phyloP scores from a whole-genome alignment of 768 basidiomycete species.

The Leucogyrophana mollusca region DNA sequence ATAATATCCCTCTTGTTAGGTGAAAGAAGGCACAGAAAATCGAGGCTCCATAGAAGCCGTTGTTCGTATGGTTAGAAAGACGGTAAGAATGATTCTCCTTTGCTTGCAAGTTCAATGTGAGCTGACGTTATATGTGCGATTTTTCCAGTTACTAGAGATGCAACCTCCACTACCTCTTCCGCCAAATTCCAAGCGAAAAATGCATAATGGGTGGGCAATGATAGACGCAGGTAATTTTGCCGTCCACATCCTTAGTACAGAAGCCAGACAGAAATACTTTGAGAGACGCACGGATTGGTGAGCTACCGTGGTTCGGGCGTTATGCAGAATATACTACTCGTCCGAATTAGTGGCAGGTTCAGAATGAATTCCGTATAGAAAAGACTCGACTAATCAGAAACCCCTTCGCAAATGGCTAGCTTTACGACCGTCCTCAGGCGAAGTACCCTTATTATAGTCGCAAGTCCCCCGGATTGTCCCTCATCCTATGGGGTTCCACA shows the following conservation, averaged over 20 bases:
- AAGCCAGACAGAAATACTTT: constrained; percentile 71
- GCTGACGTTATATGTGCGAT: constrained; percentile 1
- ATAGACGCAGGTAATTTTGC: constrained; percentile 80
- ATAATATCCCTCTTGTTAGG: constrained; percentile 37
- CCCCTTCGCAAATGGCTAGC: too few species aligned
- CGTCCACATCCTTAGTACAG: constrained; percentile 70
- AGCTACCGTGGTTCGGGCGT: neutral
- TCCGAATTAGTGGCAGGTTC: too few species aligned
- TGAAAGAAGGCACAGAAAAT: constrained; percentile 83
- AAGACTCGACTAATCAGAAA: too few species aligned
- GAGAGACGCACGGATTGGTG: constrained; percentile 29
- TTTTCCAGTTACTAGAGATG: constrained; percentile 50
- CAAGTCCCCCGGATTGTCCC: too few species aligned
- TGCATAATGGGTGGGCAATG: constrained; percentile 79
- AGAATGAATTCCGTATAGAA: too few species aligned
- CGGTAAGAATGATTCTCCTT: constrained; percentile 42
- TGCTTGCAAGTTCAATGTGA: neutral
- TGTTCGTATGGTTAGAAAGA: constrained; percentile 66
- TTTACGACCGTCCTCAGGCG: too few species aligned
- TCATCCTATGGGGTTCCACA: too few species aligned
- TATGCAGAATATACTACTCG: too few species aligned
- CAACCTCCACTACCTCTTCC: constrained; percentile 61
- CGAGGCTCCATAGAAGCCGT: constrained; percentile 77
- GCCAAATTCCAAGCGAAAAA: constrained; percentile 58
- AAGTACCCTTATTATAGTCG: too few species aligned